Percentiles rank a stretch among this genome's conserved stretches.
Evolutionary conservation across 371 early-diverging fungal species (phyloP).

Genomic region (Nematocida homosporus): DNA sequence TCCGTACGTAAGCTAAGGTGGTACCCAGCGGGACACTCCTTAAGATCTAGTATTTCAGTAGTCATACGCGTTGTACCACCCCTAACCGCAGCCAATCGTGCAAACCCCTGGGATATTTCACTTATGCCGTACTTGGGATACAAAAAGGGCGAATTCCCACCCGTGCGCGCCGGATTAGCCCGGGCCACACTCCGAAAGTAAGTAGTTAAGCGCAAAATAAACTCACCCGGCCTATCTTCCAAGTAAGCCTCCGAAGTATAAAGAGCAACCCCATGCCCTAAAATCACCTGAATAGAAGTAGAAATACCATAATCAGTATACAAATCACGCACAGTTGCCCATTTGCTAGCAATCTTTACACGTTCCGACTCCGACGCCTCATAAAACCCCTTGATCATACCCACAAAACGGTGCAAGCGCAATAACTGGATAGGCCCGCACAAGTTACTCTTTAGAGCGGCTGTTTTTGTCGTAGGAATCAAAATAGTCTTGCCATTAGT

Average conservation of each 20-base stretch:
- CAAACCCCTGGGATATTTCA: conserved; percentile 97
- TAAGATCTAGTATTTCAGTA: conserved; percentile 45
- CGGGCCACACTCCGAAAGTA: conserved; percentile 89
- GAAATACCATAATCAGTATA: conserved; percentile 85
- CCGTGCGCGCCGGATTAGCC: conserved; percentile 71
- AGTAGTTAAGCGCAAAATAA: conserved; percentile 81
- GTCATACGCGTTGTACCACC: conserved; percentile 64
- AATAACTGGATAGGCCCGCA: conserved; percentile 91
- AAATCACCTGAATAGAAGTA: conserved; percentile 83
- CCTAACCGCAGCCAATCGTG: conserved; percentile 72
- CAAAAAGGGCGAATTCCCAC: conserved; percentile 81
- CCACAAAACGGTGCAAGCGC: conserved; percentile 78
- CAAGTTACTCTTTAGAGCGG: conserved; percentile 78
- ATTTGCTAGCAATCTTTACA: not conserved
- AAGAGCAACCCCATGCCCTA: conserved; percentile 96
- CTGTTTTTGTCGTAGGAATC: conserved; percentile 83
- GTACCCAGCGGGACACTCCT: not conserved
- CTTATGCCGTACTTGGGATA: conserved; percentile 97
- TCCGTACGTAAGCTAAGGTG: conserved; percentile 17
- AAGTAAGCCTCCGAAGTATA: conserved; percentile 87
- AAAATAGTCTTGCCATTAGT: conserved; percentile 77
- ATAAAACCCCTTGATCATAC: conserved; percentile 71
- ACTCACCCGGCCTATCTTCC: conserved; percentile 77
- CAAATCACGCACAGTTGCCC: conserved; percentile 75
- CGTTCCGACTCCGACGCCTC: conserved; percentile 71